Evolutionary conservation across 345 rosid genomes (phyloP).

Genomic region (Anacardium occidentale): DNA sequence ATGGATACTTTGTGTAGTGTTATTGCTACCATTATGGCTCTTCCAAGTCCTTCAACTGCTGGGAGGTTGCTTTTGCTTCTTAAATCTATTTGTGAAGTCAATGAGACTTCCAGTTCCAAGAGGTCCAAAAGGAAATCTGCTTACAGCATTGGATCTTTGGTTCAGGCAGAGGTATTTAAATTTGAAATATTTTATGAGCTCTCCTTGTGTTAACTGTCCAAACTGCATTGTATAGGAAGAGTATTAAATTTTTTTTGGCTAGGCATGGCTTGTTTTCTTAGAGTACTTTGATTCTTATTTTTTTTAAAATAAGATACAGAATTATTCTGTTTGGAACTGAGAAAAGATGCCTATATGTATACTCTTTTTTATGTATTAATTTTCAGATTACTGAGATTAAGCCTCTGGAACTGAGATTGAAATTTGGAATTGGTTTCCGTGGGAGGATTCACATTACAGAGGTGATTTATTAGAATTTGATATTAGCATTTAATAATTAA

Average conservation of each 20-base stretch:
- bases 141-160: constrained; percentile 70
- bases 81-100: constrained; percentile 50
- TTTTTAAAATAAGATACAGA: too few species aligned
- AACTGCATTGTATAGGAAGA: neutral
- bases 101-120: constrained; percentile 70
- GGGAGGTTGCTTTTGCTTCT: constrained; percentile 90
- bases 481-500: constrained; percentile 17
- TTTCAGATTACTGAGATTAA: constrained; percentile 82
- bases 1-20: constrained; percentile 50
- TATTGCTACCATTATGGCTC: constrained; percentile 63
- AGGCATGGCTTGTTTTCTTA: too few species aligned
- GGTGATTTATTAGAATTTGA: constrained; percentile 44
- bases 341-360: neutral
- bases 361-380: constrained; percentile 20
- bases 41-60: constrained; percentile 56
- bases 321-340: neutral
- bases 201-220: neutral
- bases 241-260: neutral
- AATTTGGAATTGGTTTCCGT: constrained; percentile 72
- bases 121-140: constrained; percentile 76
- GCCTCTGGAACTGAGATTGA: constrained; percentile 76
- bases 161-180: constrained; percentile 76
- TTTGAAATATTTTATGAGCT: constrained; percentile 7
- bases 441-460: constrained; percentile 92
- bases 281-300: too few species aligned